Base-by-base conservation (phyloP, 1,284 basidiomycete genomes). In the Apiotrichum laibachii region DNA sequence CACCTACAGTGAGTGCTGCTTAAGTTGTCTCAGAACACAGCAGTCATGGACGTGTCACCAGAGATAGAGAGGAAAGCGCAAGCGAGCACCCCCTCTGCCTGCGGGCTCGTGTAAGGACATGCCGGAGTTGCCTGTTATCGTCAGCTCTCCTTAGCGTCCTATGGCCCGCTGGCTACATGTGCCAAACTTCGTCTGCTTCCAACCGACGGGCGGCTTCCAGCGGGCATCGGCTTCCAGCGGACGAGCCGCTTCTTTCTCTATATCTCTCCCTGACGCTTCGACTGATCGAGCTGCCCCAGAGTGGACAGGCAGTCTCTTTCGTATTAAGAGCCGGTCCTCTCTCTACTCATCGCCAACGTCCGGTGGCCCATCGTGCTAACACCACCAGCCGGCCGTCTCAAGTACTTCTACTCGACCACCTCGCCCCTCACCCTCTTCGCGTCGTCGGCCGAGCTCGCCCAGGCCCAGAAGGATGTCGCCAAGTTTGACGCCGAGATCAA, bases 361-460 rank as follows among this genome's bases (percentile, higher is more conserved):
- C n/a, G 5, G 8, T 53, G 5, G 26, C 22, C 22, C 11, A n/a
- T 33, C 3, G 15, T 18, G 5, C 44, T 46, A 13, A 50, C 52
- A 54, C 35, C 11, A 21, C 4, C 56, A 77, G 76, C 64, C 34
- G 82, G 82, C n/a, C 77, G 82, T 22, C 67, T 82, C 9, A 57
- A 68, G 10, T 81, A 83, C 67, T 83, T 83, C 66, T 80, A 81
- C 65, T 76, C 73, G 6, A 79, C 80, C 47, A 83, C 82, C 0
- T 82, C 81, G 2, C 82, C 82, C 0, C 67, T 82, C 18, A 83
- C 82, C 7, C 75, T 83, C 22, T 72, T 83, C 48, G 80, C 80
- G 1, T 77, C 78, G 7, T 60, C 71, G 0, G 33, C 60, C n/a
- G 61, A 79, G 60, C 72, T 82, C 21, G 56, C 62, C 19, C 58